A percentile compares a stretch with the other conserved stretches of the same genome.
Evolutionary conservation across 2,329 filamentous ascomycete species (phyloP).

Genomic region (Atkinsonella hypoxylon): DNA sequence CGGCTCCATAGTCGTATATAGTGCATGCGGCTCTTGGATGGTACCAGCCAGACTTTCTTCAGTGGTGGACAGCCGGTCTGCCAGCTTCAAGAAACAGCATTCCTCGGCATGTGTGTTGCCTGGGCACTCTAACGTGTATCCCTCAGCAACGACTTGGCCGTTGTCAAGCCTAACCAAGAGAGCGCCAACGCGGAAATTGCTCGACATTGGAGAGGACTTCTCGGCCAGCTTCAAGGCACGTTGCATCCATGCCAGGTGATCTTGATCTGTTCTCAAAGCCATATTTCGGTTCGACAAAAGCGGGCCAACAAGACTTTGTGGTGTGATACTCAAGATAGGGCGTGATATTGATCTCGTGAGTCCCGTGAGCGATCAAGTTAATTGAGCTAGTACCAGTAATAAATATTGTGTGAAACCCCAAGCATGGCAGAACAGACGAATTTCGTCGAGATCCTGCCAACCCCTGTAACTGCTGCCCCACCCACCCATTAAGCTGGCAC

Average conservation of each 20-base stretch:
- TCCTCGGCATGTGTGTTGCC: constrained; percentile 98
- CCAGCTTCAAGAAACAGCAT: constrained; percentile 71
- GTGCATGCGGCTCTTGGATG: constrained; percentile 24
- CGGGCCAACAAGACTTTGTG: not conserved
- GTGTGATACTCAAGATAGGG: not conserved
- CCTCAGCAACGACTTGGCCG: constrained; percentile 55
- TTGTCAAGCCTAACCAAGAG: constrained; percentile 51
- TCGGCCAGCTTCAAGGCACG: constrained; percentile 65
- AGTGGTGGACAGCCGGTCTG: constrained; percentile 30
- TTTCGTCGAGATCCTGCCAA: no score
- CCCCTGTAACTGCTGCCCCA: not conserved
- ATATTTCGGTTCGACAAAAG: constrained; percentile 8
- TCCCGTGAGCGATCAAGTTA: no score
- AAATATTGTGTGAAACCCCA: not conserved
- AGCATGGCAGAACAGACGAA: not conserved
- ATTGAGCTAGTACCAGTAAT: no score
- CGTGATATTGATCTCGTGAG: not conserved
- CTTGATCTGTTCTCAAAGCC: constrained; percentile 17
- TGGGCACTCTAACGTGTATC: constrained; percentile 79
- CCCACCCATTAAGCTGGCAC: constrained; percentile 3
- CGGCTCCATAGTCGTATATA: constrained; percentile 93
- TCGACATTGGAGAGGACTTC: constrained; percentile 72
- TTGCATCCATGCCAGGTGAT: constrained; percentile 46
- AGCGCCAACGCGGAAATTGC: constrained; percentile 92
- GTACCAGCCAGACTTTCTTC: constrained; percentile 42